These are phyloP conservation scores for Agrocybe chaxingu DNA, from an alignment of 768 basidiomycete species.

Conservation along the genomic window DNA sequence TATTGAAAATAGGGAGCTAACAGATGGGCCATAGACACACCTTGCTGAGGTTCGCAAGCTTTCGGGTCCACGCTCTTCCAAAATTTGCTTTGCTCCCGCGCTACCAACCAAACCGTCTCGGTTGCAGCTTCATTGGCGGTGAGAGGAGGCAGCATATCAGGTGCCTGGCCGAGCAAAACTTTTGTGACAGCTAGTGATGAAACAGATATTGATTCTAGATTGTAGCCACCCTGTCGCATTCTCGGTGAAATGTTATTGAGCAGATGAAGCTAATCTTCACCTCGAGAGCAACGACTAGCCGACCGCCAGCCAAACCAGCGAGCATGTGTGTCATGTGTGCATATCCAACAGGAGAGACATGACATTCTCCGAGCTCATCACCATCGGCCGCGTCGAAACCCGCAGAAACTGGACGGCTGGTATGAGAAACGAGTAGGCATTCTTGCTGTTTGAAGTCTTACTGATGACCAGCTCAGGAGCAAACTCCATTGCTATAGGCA, in stretches of 20 bases:
- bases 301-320: slow-evolving; percentile 81
- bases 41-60: slow-evolving; percentile 77
- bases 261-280: slow-evolving; percentile 36
- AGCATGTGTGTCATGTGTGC: slow-evolving; percentile 99
- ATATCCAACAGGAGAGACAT: slow-evolving; percentile 89
- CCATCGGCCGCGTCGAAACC: slow-evolving; percentile 97
- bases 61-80: slow-evolving; percentile 89
- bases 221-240: slow-evolving; percentile 85
- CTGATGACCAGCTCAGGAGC: slow-evolving; percentile 95
- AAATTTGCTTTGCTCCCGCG: slow-evolving; percentile 81
- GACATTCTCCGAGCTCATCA: slow-evolving; percentile 88
- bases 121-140: slow-evolving; percentile 78
- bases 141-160: slow-evolving; percentile 69
- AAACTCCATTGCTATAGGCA: slow-evolving; percentile 98
- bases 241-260: background rate
- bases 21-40: slow-evolving; percentile 31
- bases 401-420: slow-evolving; percentile 71
- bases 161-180: slow-evolving; percentile 87
- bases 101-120: slow-evolving; percentile 88
- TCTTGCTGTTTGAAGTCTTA: slow-evolving; percentile 37
- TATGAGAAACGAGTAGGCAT: background rate
- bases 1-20: background rate
- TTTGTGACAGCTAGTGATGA: slow-evolving; percentile 86
- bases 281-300: slow-evolving; percentile 90
- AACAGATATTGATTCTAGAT: slow-evolving; percentile 80